Conservation (phyloP, 2,329 filamentous ascomycete genomes). For the Cercospora nicotianae region DNA sequence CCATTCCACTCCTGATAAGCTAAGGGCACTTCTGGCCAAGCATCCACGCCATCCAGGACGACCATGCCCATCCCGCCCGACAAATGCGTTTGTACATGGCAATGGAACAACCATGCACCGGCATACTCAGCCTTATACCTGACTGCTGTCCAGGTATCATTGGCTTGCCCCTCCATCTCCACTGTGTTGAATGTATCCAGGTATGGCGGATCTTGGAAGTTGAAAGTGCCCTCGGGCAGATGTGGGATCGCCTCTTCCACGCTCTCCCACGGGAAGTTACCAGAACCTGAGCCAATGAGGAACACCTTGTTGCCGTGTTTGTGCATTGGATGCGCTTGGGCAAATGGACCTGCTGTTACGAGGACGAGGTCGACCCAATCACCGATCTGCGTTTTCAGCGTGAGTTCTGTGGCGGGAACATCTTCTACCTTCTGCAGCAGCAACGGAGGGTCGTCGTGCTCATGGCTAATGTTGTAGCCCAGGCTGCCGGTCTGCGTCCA, state of each 20-base stretch:
- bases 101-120: conserved; percentile 52
- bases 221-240: conserved; percentile 53
- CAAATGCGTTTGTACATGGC: conserved; percentile 52
- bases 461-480: conserved; percentile 22
- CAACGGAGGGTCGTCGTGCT: conserved; percentile 17
- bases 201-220: conserved; percentile 56
- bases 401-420: conserved; percentile 10
- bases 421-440: conserved; percentile 12
- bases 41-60: conserved; percentile 51
- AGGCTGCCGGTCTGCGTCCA: conserved; percentile 24
- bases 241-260: conserved; percentile 53
- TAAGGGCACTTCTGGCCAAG: conserved; percentile 34
- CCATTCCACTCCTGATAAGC: conserved; percentile 28
- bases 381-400: conserved; percentile 31
- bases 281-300: conserved; percentile 53
- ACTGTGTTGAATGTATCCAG: conserved; percentile 50
- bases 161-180: conserved; percentile 6
- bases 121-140: conserved; percentile 49
- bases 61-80: conserved; percentile 51
- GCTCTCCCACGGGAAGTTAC: conserved; percentile 53
- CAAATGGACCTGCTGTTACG: conserved; percentile 19
- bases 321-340: conserved; percentile 58
- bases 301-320: conserved; percentile 64
- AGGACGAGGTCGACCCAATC: conserved; percentile 39
- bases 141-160: conserved; percentile 44